A percentile compares a stretch with the other conserved stretches of the same genome.
These are phyloP conservation scores for Thermothelomyces thermophilus DNA, from an alignment of 2,329 filamentous ascomycete species.

Conservation along the genomic window DNA sequence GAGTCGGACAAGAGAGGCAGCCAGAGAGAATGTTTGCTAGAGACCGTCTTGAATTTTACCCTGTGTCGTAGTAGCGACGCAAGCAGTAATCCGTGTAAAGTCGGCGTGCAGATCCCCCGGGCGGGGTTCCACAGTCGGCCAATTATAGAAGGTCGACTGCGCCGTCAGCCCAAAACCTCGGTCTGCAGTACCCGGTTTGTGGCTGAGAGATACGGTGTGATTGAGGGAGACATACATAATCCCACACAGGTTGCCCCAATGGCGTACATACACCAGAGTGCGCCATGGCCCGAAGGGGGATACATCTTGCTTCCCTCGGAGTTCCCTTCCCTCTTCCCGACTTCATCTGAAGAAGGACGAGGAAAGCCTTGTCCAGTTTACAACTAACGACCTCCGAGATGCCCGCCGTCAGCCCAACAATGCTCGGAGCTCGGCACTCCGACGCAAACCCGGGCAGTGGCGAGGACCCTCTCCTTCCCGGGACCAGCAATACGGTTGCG, in stretches of 20 bases:
- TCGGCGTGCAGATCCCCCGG: not conserved
- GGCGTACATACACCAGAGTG: too few relatives aligned
- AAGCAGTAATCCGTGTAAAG: too few relatives aligned
- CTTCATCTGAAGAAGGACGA: too few relatives aligned
- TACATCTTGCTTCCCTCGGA: too few relatives aligned
- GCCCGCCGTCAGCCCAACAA: not conserved
- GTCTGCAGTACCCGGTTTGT: not conserved
- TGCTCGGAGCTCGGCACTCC: not conserved
- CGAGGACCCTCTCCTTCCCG: not conserved
- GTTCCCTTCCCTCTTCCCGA: too few relatives aligned
- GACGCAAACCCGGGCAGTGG: not conserved
- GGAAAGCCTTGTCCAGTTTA: not conserved
- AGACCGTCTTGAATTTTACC: not conserved
- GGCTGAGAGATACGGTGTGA: not conserved
- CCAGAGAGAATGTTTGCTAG: too few relatives aligned
- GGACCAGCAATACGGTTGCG: slow-evolving; percentile 2
- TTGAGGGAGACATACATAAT: too few relatives aligned
- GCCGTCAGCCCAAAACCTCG: not conserved
- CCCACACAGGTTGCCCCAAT: too few relatives aligned
- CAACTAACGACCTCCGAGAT: slow-evolving; percentile 5
- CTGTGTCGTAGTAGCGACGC: too few relatives aligned
- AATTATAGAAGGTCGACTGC: slow-evolving; percentile 9
- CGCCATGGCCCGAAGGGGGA: too few relatives aligned
- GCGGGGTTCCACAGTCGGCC: not conserved
- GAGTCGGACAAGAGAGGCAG: too few relatives aligned